These are phyloP conservation scores for Trichoderma harzianum DNA, from an alignment of 2,329 filamentous ascomycete genomes.

Conservation along the genomic window DNA sequence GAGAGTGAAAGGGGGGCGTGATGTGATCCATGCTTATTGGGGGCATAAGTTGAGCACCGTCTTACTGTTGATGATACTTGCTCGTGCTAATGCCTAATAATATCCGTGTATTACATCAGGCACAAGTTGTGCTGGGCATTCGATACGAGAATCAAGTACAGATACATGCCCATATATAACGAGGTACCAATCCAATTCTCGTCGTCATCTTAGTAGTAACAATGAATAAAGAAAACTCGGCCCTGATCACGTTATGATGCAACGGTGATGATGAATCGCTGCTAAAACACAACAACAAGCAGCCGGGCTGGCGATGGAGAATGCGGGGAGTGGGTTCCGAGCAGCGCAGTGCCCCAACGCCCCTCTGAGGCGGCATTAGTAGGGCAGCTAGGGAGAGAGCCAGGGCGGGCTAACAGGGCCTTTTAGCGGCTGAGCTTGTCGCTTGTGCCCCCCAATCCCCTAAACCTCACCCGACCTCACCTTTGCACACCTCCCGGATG, in stretches of 20 bases:
- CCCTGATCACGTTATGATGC: constrained; percentile 2
- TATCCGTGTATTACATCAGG: background rate
- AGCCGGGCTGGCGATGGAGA: background rate
- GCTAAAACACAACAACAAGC: background rate
- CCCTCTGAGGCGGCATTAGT: background rate
- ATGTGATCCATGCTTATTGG: background rate
- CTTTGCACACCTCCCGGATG: background rate
- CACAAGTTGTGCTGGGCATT: background rate
- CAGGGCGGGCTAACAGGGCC: background rate
- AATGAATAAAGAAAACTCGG: background rate
- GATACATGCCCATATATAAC: background rate
- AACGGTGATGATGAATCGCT: constrained; percentile 5
- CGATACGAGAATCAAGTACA: background rate
- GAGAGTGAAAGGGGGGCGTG: background rate
- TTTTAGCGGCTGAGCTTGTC: background rate
- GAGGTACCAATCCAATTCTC: background rate
- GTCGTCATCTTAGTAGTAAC: background rate
- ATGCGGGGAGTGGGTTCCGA: constrained; percentile 8
- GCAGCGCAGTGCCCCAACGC: background rate
- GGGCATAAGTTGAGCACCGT: background rate
- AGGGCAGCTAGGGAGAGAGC: background rate
- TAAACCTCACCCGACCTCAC: background rate
- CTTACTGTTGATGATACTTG: background rate
- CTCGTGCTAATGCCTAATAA: background rate
- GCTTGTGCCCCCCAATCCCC: background rate